These are phyloP conservation scores for Venturia aucupariae DNA, from an alignment of 2,329 filamentous ascomycete species.

Conservation along the genomic window DNA sequence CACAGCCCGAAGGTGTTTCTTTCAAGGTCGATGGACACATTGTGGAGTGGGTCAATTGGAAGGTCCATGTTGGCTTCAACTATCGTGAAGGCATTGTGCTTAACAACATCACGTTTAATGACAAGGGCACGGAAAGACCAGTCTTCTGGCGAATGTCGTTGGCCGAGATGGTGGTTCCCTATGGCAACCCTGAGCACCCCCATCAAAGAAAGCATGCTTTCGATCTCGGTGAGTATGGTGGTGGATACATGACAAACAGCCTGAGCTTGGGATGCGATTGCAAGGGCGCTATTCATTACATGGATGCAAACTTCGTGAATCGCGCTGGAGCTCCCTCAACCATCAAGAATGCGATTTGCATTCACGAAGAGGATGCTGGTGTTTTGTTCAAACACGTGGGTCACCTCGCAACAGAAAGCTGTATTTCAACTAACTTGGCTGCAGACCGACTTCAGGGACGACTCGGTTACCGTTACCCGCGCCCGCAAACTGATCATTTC, in stretches of 20 bases:
- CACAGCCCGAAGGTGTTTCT: slow-evolving; percentile 79
- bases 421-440: slow-evolving; percentile 16
- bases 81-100: slow-evolving; percentile 86
- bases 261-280: slow-evolving; percentile 72
- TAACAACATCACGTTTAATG: slow-evolving; percentile 83
- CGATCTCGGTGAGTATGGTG: slow-evolving; percentile 72
- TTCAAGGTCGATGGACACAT: slow-evolving; percentile 67
- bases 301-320: slow-evolving; percentile 79
- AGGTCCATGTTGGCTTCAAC: slow-evolving; percentile 87
- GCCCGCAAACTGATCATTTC: slow-evolving; percentile 79
- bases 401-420: neutral
- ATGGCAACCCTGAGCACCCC: slow-evolving; percentile 70
- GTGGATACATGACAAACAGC: slow-evolving; percentile 75
- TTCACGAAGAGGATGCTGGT: slow-evolving; percentile 87
- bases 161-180: slow-evolving; percentile 90
- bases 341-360: slow-evolving; percentile 91
- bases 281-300: slow-evolving; percentile 84
- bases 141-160: slow-evolving; percentile 85
- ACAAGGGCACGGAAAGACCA: slow-evolving; percentile 65
- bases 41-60: slow-evolving; percentile 90
- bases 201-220: slow-evolving; percentile 78
- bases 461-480: slow-evolving; percentile 76
- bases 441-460: slow-evolving; percentile 75
- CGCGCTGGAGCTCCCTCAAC: slow-evolving; percentile 63
- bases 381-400: slow-evolving; percentile 76